Evolutionary conservation across 2,329 filamentous ascomycete genomes (phyloP), one percentile per base, ranked within the genome.

Genomic region (Pseudogymnoascus sp.): DNA sequence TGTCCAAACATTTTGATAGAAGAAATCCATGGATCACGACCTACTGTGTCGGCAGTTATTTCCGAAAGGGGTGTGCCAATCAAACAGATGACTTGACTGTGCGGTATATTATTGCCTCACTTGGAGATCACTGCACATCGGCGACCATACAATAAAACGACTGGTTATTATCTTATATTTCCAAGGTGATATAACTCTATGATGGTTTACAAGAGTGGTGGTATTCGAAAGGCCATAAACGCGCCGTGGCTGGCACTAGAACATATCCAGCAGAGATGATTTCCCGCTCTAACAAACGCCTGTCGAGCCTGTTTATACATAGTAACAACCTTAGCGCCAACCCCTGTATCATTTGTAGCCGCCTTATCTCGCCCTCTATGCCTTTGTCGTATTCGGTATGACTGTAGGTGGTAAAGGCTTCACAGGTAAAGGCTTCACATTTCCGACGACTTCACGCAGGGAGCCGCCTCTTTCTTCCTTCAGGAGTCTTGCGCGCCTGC

Each of bases 401-500:
- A 59, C 37, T 40, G 58, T 40, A 37, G 58, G 58, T 27, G 58
- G 58, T 31, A 37, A 40, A 27, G 58, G 33, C 21, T 40, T 59
- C 33, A 40, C 18, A 59, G 58, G 58, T 31, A 37, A 40, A 27
- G 58, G 33, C 21, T 40, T 59, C 33, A 40, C 35, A 59, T 59
- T 39, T 40, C 58, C 58, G 13, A 39, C 27, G 9, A 40, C 59
- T 21, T 60, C 59, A 2, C 39, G 35, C 9, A 60, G 36, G 21
- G 59, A 21, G 59, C 39, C 39, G 4, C 36, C 59, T 25, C 33
- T 42, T 12, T 42, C 35, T 27, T 60, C 59, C 29, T 60, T 60
- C 21, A 60, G 37, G 7, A 27, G 36, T 29, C 68, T 65, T 21
- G 69, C 69, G 40, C 64, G 62, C 48, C 67, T 66, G 10, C 66